phyloP scores from a whole-genome alignment of 2,329 filamentous ascomycete species.

The Fusarium oxysporum region DNA sequence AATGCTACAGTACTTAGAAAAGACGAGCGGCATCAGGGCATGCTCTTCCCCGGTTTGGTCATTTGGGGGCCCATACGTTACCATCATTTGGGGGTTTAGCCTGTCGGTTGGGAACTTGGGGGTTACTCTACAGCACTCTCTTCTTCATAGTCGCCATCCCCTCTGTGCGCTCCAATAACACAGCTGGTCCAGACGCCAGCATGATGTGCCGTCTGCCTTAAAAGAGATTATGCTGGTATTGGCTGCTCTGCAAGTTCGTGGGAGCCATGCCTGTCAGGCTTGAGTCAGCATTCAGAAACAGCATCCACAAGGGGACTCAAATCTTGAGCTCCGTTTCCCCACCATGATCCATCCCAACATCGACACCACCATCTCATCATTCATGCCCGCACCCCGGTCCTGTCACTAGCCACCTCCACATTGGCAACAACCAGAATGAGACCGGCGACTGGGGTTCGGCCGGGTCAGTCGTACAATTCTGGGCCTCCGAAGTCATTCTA shows the following conservation, averaged over 20 bases:
- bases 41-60: slow-evolving; percentile 41
- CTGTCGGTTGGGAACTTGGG: slow-evolving; percentile 31
- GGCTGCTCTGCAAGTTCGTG: slow-evolving; percentile 5
- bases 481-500: slow-evolving; percentile 41
- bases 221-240: slow-evolving; percentile 20
- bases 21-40: slow-evolving; percentile 36
- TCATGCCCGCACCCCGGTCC: slow-evolving; percentile 45
- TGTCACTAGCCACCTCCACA: slow-evolving; percentile 50
- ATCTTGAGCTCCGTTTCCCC: slow-evolving; percentile 44
- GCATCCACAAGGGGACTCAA: slow-evolving; percentile 36
- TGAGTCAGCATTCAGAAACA: slow-evolving; percentile 38
- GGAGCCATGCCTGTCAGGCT: slow-evolving; percentile 27
- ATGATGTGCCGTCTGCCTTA: slow-evolving; percentile 21
- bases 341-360: slow-evolving; percentile 43
- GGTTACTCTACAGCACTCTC: slow-evolving; percentile 20
- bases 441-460: slow-evolving; percentile 45
- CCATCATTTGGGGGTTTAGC: slow-evolving; percentile 38
- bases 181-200: slow-evolving; percentile 34
- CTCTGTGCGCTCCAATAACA: slow-evolving; percentile 39
- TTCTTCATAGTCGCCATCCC: slow-evolving; percentile 20
- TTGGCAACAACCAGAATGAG: slow-evolving; percentile 47
- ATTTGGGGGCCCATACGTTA: slow-evolving; percentile 38
- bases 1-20: slow-evolving; percentile 21
- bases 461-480: slow-evolving; percentile 47
- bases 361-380: slow-evolving; percentile 48